Evolutionary conservation across 148 eudicot species (phyloP).

Genomic region (Cornus controversa): DNA sequence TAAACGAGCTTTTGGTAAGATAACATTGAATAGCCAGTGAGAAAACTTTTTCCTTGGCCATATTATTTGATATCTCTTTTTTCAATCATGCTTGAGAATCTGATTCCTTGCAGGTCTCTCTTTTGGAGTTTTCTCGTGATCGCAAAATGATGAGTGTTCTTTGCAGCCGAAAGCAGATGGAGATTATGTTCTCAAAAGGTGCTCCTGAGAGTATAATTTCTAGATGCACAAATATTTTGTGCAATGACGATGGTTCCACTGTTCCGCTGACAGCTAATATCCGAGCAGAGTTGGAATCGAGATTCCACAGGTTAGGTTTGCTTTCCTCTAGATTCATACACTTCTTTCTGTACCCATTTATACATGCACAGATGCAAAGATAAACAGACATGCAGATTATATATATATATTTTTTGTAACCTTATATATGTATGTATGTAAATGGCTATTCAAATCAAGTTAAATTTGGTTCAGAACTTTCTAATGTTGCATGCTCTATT

Average conservation of each 20-base stretch:
- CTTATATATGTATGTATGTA: not conserved
- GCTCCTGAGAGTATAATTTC: slow-evolving; percentile 96
- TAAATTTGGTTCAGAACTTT: too few species aligned
- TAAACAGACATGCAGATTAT: not conserved
- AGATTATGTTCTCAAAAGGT: slow-evolving; percentile 93
- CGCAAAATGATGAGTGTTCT: slow-evolving; percentile 99
- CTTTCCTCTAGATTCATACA: not conserved
- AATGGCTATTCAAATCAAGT: too few species aligned
- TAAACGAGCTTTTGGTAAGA: not conserved
- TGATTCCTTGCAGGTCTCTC: slow-evolving; percentile 56
- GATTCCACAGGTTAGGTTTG: slow-evolving; percentile 63
- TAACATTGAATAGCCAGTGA: not conserved
- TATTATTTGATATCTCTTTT: not conserved
- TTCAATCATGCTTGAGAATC: slow-evolving; percentile 11
- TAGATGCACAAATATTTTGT: slow-evolving; percentile 80
- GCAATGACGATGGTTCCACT: slow-evolving; percentile 84
- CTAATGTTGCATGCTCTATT: too few species aligned
- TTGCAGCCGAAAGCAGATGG: slow-evolving; percentile 85
- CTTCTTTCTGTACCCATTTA: not conserved
- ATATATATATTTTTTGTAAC: not conserved
- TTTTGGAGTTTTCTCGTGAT: slow-evolving; percentile 95
- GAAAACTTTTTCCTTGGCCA: not conserved
- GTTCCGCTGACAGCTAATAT: slow-evolving; percentile 70
- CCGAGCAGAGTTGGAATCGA: slow-evolving; percentile 77
- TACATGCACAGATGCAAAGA: not conserved